Percentiles rank a stretch among this genome's conserved stretches.
Evolutionary conservation across 2,329 filamentous ascomycete genomes (phyloP).

Genomic region (Aaosphaeria pasadenensis): DNA sequence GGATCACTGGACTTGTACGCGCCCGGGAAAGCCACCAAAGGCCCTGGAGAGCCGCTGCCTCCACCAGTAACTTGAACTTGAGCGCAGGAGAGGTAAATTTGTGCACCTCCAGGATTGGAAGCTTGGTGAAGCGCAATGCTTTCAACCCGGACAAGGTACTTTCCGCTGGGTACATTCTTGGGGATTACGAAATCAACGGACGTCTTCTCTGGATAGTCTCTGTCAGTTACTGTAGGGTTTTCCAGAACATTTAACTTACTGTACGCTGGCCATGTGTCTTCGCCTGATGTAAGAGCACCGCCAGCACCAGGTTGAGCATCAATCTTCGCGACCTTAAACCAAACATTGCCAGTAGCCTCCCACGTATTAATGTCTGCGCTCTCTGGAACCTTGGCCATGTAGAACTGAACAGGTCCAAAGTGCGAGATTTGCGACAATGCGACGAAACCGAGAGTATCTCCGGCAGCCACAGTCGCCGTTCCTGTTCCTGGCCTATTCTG

Average conservation of each 20-base stretch:
- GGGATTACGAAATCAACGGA: constrained; percentile 37
- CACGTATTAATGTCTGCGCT: constrained; percentile 22
- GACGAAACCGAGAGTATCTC: constrained; percentile 45
- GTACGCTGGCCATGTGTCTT: constrained; percentile 26
- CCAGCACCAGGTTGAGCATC: constrained; percentile 14
- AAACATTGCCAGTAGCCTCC: constrained; percentile 26
- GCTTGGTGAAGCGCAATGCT: constrained; percentile 46
- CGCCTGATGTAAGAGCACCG: constrained; percentile 18
- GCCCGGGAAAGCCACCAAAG: constrained; percentile 42
- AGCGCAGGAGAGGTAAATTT: constrained; percentile 47
- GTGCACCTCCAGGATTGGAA: constrained; percentile 27
- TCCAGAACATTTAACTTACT: constrained; percentile 20
- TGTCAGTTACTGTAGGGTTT: not conserved
- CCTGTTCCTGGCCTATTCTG: constrained; percentile 41
- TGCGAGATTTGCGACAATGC: constrained; percentile 47
- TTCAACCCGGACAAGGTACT: constrained; percentile 46
- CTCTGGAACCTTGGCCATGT: constrained; percentile 50
- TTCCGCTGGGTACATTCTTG: constrained; percentile 36
- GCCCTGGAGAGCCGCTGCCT: constrained; percentile 35
- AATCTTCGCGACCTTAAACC: constrained; percentile 29
- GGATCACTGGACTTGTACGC: constrained; percentile 33
- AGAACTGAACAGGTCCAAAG: constrained; percentile 54
- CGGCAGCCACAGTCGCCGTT: constrained; percentile 45
- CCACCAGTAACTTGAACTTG: constrained; percentile 43
- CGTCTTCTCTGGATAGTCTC: constrained; percentile 12